Percentiles rank a stretch among this genome's conserved stretches.
These are phyloP conservation scores for Penicillium coprophilum DNA, from an alignment of 495 filamentous ascomycete species.

Conservation along the genomic window DNA sequence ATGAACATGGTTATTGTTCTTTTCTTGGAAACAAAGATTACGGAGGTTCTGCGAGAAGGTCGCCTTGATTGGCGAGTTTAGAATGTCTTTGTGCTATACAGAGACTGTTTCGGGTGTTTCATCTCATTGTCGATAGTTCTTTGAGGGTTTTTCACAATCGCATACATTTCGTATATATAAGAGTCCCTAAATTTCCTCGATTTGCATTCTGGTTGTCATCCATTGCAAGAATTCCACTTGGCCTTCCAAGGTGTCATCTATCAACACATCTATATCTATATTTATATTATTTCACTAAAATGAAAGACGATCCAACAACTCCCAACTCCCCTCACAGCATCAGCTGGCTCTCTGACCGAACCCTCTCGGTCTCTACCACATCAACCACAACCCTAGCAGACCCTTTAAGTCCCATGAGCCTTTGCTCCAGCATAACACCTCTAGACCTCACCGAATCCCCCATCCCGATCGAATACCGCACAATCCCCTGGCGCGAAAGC, in stretches of 20 bases:
- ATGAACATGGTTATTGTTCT: conserved; percentile 4
- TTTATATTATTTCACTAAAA: background rate
- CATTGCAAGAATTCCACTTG: no score
- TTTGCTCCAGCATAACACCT: background rate
- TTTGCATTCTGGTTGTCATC: background rate
- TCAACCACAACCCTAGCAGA: background rate
- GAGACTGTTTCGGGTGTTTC: conserved; percentile 18
- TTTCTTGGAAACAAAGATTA: conserved; percentile 15
- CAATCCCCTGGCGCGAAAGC: background rate
- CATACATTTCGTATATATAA: conserved; percentile 7
- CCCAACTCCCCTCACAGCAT: conserved; percentile 1
- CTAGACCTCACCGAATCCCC: background rate
- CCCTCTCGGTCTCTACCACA: background rate
- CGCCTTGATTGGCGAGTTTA: background rate
- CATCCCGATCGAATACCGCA: conserved; percentile 6
- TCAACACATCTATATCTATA: background rate
- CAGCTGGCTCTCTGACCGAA: conserved; percentile 1
- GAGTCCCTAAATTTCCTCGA: background rate
- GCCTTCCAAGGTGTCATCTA: background rate
- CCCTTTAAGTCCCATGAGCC: background rate
- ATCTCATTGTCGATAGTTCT: conserved; percentile 11
- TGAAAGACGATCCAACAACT: background rate
- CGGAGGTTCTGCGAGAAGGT: background rate
- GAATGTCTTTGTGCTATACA: conserved; percentile 2
- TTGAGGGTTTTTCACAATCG: conserved; percentile 7